A percentile compares a stretch with the other conserved stretches of the same genome.
Evolutionary conservation across 345 rosid species (phyloP).

Genomic region (Xanthoceras sorbifolium): DNA sequence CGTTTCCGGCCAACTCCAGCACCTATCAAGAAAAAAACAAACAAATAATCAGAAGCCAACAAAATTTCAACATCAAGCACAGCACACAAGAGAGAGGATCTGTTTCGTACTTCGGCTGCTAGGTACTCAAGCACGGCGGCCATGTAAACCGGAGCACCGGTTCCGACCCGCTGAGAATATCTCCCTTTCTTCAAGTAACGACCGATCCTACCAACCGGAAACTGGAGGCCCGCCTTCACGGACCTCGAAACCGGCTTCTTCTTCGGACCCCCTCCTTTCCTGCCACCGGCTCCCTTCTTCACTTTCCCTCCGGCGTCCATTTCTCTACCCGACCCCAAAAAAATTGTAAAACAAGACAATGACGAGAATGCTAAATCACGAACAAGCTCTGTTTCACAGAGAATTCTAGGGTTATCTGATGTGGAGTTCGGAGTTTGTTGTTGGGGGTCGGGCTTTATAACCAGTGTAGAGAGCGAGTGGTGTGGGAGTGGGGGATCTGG

Average conservation of each 20-base stretch:
- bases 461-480: neutral
- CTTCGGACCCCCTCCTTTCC: slow-evolving; percentile 40
- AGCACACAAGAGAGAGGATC: neutral
- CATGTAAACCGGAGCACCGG: slow-evolving; percentile 42
- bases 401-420: neutral
- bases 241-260: slow-evolving; percentile 37
- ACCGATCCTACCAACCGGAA: slow-evolving; percentile 41
- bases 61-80: neutral
- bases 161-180: slow-evolving; percentile 34
- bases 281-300: slow-evolving; percentile 41
- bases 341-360: neutral
- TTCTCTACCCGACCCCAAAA: neutral
- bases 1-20: slow-evolving; percentile 34
- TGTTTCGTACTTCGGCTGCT: slow-evolving; percentile 32
- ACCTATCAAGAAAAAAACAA: slow-evolving; percentile 4
- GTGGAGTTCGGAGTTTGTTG: accelerated
- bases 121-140: slow-evolving; percentile 44
- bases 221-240: slow-evolving; percentile 38
- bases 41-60: no score
- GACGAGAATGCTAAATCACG: no score
- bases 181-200: slow-evolving; percentile 40
- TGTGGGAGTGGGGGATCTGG: neutral
- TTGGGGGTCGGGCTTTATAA: slow-evolving; percentile 2
- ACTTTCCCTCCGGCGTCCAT: slow-evolving; percentile 32
- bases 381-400: neutral